phyloP scores from a whole-genome alignment of 2,329 filamentous ascomycete genomes.

The Talaromyces sp. region DNA sequence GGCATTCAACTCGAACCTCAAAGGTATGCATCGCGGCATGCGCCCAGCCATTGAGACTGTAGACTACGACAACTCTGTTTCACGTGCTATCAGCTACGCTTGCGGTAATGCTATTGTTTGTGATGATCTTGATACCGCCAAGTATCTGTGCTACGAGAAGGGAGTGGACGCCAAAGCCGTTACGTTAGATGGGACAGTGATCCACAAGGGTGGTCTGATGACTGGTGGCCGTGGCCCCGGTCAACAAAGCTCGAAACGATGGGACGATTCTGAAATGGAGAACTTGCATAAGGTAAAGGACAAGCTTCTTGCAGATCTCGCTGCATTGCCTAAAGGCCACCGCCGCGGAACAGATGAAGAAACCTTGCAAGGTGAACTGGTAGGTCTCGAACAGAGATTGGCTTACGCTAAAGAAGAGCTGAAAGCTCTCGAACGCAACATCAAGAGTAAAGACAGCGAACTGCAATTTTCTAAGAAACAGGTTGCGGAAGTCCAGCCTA shows the following conservation, averaged over 20 bases:
- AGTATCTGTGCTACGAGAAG: slow-evolving; percentile 79
- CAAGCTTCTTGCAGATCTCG: slow-evolving; percentile 71
- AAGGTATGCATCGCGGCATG: slow-evolving; percentile 76
- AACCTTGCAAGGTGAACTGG: slow-evolving; percentile 69
- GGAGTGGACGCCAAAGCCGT: slow-evolving; percentile 89
- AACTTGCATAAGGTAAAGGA: slow-evolving; percentile 71
- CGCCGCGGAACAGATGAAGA: slow-evolving; percentile 74
- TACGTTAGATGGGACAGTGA: slow-evolving; percentile 89
- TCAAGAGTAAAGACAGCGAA: slow-evolving; percentile 78
- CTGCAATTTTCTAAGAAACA: slow-evolving; percentile 67
- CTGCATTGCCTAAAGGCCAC: slow-evolving; percentile 72
- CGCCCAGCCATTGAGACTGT: slow-evolving; percentile 93
- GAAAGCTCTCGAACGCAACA: slow-evolving; percentile 72
- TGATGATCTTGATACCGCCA: slow-evolving; percentile 78
- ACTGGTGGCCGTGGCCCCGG: slow-evolving; percentile 83
- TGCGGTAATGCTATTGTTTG: slow-evolving; percentile 95
- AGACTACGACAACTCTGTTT: slow-evolving; percentile 81
- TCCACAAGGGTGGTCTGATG: slow-evolving; percentile 94
- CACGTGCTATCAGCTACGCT: slow-evolving; percentile 89
- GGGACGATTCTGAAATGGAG: slow-evolving; percentile 85
- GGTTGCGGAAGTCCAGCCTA: slow-evolving; percentile 70
- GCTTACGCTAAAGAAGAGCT: slow-evolving; percentile 69
- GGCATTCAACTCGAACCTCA: slow-evolving; percentile 81
- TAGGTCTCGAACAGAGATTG: slow-evolving; percentile 72
- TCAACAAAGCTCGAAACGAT: slow-evolving; percentile 71